These are phyloP conservation scores for Tuber brumale DNA, from an alignment of 495 filamentous ascomycete species.

Conservation along the genomic window DNA sequence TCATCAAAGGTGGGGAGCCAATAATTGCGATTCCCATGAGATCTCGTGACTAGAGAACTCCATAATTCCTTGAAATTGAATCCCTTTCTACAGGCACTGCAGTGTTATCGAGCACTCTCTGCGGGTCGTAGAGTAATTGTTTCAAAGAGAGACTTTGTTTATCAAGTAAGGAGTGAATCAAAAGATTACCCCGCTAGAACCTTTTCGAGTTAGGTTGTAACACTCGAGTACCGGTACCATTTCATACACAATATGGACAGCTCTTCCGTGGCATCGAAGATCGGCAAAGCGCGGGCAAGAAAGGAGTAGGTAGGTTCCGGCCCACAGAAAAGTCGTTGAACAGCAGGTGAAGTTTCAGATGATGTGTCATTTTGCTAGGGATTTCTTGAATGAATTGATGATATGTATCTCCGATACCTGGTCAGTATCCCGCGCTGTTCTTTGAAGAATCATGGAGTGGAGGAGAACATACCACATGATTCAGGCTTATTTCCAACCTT, in stretches of 20 bases:
- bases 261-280: not conserved
- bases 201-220: not conserved
- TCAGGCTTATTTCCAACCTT: constrained; percentile 2
- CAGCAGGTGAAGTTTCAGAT: constrained; percentile 2
- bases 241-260: not conserved
- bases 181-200: not conserved
- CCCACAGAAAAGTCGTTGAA: not conserved
- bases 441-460: not conserved
- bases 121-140: not conserved
- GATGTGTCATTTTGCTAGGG: constrained; percentile 1
- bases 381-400: not conserved
- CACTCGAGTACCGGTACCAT: not conserved
- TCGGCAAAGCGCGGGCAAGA: not conserved
- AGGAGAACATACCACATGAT: constrained; percentile 1
- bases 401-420: not conserved
- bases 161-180: not conserved
- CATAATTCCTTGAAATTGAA: not conserved
- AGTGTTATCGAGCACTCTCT: not conserved
- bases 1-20: not conserved
- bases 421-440: not conserved
- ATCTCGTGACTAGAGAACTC: not conserved
- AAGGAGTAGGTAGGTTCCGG: not conserved
- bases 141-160: not conserved
- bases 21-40: not conserved
- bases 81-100: not conserved